Base-by-base conservation (phyloP, 2,329 filamentous ascomycete genomes). In the Daldinia eschscholtzii region DNA sequence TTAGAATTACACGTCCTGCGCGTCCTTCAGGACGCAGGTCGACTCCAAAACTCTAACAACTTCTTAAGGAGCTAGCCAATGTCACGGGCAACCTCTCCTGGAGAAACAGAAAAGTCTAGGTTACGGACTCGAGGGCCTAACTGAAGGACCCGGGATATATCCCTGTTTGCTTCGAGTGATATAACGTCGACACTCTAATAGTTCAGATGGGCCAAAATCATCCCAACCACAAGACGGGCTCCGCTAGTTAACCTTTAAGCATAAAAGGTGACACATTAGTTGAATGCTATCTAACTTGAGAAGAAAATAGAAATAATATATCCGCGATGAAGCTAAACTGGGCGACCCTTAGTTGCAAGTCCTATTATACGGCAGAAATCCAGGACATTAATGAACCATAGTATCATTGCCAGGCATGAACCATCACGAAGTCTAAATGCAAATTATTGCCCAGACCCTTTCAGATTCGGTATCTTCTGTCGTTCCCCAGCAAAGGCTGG, bases 191-290 rank as follows among this genome's bases (percentile, higher is more conserved):
- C 37, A 6, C 44, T 48, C 20, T 6, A 28, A 9, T 15, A 48
- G 6, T 3, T 6, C 12, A 28, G 23, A 13, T 48, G 3, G 23
- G 4, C 20, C 20, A 23, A 48, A 48, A 13, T 10, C 13, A 48
- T 15, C 13, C 12, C 23, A 6, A 26, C 13, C 5, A 28, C 9
- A 26, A 3, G 23, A 13, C 20, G 7, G 23, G 23, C 59, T 61
- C 58, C 60, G 62, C 56, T 23, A 23, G 20, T 23, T 46, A 65
- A 30, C 46, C 56, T 53, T 64, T 57, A 70, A 61, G 35, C 60
- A 35, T 50, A n/a, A 6, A 6, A 53, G 42, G 33, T 53, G 42
- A 41, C 23, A 37, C 41, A 35, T 64, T 35, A 28, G 20, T 23
- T 23, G 20, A 23, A 23, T 23, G 20, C 20, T 4, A 12, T 30